These are phyloP conservation scores for Yarrowia sp. DNA, from an alignment of 805 yeast species.

Conservation along the genomic window DNA sequence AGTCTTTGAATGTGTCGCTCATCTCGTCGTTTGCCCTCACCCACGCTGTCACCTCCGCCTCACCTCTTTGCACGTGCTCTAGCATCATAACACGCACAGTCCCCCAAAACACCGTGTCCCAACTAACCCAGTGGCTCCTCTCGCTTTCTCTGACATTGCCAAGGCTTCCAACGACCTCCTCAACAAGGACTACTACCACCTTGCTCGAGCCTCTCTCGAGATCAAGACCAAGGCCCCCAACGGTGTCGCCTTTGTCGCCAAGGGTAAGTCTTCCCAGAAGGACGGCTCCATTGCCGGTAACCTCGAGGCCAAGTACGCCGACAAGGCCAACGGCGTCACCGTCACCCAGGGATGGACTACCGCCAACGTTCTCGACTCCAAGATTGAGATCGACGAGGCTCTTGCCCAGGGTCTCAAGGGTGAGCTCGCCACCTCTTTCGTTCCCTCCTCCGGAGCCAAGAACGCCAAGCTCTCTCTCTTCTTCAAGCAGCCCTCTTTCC, in stretches of 20 bases:
- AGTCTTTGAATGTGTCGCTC: too few relatives aligned
- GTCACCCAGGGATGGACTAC: slow-evolving; percentile 98
- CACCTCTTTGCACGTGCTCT: slow-evolving; percentile 22
- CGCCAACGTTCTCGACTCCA: slow-evolving; percentile 88
- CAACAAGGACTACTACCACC: slow-evolving; percentile 91
- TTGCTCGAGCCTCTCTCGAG: slow-evolving; percentile 83
- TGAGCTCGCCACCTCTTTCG: slow-evolving; percentile 84
- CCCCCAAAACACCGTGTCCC: too few relatives aligned
- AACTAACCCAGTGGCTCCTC: slow-evolving; percentile 67
- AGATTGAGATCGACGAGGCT: slow-evolving; percentile 88
- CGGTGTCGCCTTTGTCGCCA: slow-evolving; percentile 92
- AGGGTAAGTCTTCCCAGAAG: slow-evolving; percentile 83
- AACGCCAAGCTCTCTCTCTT: slow-evolving; percentile 87
- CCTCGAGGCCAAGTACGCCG: slow-evolving; percentile 89
- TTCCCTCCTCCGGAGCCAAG: slow-evolving; percentile 81
- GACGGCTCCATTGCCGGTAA: slow-evolving; percentile 85
- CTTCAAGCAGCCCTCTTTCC: slow-evolving; percentile 91
- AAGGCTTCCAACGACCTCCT: slow-evolving; percentile 91
- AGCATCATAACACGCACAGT: slow-evolving; percentile 12
- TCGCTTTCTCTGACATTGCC: slow-evolving; percentile 91
- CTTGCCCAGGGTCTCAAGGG: slow-evolving; percentile 95
- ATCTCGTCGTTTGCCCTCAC: too few relatives aligned
- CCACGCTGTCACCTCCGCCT: neutral
- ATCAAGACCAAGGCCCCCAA: slow-evolving; percentile 94
- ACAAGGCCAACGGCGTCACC: slow-evolving; percentile 90